A percentile compares a stretch with the other conserved stretches of the same genome.
Conservation (phyloP, 2,329 filamentous ascomycete genomes). For the Mycocentrospora acerina region DNA sequence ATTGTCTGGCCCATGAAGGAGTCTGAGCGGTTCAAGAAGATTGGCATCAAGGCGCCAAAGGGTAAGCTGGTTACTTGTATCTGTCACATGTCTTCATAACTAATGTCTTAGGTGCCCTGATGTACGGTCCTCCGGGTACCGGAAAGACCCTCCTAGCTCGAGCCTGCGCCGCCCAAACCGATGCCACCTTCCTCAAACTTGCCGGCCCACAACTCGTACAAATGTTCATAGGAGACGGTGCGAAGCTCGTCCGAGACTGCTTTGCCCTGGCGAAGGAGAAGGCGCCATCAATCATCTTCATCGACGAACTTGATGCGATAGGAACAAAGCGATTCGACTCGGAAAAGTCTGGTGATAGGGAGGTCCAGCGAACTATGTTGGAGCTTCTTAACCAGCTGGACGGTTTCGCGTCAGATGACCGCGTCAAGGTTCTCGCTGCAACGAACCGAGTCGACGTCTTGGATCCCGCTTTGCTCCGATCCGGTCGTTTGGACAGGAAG, state of each 20-base stretch:
- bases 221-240: conserved; percentile 99
- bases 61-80: conserved; percentile 58
- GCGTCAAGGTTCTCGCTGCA: conserved; percentile 93
- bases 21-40: conserved; percentile 98
- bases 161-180: conserved; percentile 95
- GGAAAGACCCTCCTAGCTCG: conserved; percentile 90
- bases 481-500: conserved; percentile 90
- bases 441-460: conserved; percentile 94
- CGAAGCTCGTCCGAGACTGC: conserved; percentile 95
- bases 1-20: conserved; percentile 99
- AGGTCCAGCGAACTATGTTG: conserved; percentile 98
- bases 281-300: conserved; percentile 98
- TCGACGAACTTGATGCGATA: conserved; percentile 97
- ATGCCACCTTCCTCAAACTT: conserved; percentile 97
- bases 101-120: conserved; percentile 69
- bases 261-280: conserved; percentile 98
- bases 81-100: conserved; percentile 3
- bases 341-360: conserved; percentile 95
- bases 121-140: conserved; percentile 93
- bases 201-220: conserved; percentile 96
- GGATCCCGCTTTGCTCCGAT: conserved; percentile 86
- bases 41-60: conserved; percentile 98
- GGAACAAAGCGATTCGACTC: conserved; percentile 99
- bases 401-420: conserved; percentile 93
- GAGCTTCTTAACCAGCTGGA: conserved; percentile 98